Evolutionary conservation across 2,329 filamentous ascomycete species (phyloP).

Genomic region (Hymenoscyphus scutula): DNA sequence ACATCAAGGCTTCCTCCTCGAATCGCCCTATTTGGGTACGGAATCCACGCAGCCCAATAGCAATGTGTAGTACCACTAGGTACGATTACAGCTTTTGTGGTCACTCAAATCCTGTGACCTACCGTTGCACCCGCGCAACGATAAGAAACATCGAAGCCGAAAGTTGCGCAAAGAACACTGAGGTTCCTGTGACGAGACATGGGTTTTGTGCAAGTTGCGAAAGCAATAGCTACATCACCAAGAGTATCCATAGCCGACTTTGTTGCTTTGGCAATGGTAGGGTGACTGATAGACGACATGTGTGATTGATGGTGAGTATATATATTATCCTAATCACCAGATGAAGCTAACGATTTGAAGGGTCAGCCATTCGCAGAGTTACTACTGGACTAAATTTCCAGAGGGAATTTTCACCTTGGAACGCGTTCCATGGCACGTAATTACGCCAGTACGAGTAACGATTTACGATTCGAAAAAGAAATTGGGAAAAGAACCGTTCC

Average conservation of each 20-base stretch:
- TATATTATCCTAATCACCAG: background rate
- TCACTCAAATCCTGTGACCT: background rate
- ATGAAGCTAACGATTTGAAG: background rate
- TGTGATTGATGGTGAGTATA: background rate
- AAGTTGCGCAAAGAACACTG: background rate
- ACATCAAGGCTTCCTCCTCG: background rate
- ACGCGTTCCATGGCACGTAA: too few relatives aligned
- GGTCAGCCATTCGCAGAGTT: too few relatives aligned
- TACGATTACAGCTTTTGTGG: slow-evolving; percentile 2
- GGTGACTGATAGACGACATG: background rate
- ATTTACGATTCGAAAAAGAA: too few relatives aligned
- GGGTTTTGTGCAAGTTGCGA: background rate
- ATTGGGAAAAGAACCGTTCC: too few relatives aligned
- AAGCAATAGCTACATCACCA: background rate
- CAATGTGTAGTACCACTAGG: background rate
- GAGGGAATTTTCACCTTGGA: too few relatives aligned
- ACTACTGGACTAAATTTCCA: too few relatives aligned
- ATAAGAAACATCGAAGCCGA: background rate
- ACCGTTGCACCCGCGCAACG: background rate
- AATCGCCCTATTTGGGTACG: background rate
- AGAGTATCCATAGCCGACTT: background rate
- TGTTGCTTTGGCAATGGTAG: slow-evolving; percentile 6
- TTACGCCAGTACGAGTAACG: too few relatives aligned
- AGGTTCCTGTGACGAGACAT: background rate
- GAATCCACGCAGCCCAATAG: background rate